Percentiles rank a stretch among this genome's conserved stretches.
These are phyloP conservation scores for Aspergillus eucalypticola DNA, from an alignment of 2,329 filamentous ascomycete species.

Conservation along the genomic window DNA sequence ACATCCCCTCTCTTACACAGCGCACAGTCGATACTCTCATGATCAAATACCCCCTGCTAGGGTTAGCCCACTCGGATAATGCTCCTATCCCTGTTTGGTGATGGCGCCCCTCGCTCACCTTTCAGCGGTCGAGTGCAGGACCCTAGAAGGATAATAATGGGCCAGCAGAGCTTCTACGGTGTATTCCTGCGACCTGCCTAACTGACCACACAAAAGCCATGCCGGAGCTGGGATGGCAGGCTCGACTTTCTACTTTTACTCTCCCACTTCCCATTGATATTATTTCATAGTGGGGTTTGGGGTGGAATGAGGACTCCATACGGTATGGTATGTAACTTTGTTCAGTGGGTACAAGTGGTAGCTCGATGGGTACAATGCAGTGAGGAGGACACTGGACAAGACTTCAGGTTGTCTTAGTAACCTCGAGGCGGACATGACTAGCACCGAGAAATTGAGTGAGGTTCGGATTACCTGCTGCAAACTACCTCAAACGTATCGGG, in stretches of 20 bases:
- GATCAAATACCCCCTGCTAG: constrained; percentile 3
- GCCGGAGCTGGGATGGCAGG: not conserved
- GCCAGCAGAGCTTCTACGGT: not conserved
- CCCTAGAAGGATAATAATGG: not conserved
- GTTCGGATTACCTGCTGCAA: not conserved
- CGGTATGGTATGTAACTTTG: constrained; percentile 23
- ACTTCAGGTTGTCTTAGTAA: constrained; percentile 7
- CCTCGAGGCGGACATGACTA: not conserved
- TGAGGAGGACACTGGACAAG: not conserved
- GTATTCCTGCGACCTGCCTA: not conserved
- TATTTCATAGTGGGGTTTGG: constrained; percentile 17
- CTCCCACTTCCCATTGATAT: not conserved
- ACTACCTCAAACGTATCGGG: not conserved
- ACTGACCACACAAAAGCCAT: not conserved
- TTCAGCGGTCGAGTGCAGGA: not conserved
- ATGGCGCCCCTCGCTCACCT: constrained; percentile 12
- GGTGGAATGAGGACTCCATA: constrained; percentile 18
- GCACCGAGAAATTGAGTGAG: not conserved
- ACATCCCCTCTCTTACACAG: no score
- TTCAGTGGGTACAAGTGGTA: constrained; percentile 10
- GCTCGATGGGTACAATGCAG: not conserved
- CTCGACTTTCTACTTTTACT: constrained; percentile 7
- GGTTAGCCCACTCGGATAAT: constrained; percentile 6
- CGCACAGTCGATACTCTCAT: not conserved
- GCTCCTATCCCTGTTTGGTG: constrained; percentile 18